Conservation (phyloP, 164 flowering plant genomes). For the Magnolia changhungtana region DNA sequence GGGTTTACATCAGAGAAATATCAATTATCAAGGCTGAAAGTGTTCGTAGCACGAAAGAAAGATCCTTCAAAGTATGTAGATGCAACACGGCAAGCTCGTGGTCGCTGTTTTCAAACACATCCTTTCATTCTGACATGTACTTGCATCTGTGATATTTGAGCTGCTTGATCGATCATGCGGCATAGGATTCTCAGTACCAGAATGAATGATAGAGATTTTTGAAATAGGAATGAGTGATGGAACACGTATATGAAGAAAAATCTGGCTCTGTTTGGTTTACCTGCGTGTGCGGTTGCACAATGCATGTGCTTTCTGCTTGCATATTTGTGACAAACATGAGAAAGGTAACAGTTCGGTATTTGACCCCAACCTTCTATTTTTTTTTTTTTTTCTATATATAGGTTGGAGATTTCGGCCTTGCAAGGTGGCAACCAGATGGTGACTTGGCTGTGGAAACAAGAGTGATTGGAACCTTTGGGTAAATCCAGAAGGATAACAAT, state of each 20-base stretch:
- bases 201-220: too few relatives aligned
- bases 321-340: not conserved
- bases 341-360: not conserved
- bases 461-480: slow-evolving; percentile 96
- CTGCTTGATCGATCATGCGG: too few relatives aligned
- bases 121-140: too few relatives aligned
- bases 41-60: too few relatives aligned
- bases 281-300: not conserved
- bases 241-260: not conserved
- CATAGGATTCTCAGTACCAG: too few relatives aligned
- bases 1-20: too few relatives aligned
- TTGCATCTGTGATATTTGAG: too few relatives aligned
- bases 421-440: slow-evolving; percentile 95
- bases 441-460: slow-evolving; percentile 74
- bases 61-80: too few relatives aligned
- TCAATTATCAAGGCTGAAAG: too few relatives aligned
- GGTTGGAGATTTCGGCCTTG: slow-evolving; percentile 99
- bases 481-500: slow-evolving; percentile 11
- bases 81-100: too few relatives aligned
- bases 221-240: too few relatives aligned
- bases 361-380: not conserved
- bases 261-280: not conserved
- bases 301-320: not conserved
- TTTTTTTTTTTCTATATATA: slow-evolving; percentile 9
- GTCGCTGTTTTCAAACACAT: too few relatives aligned